Conservation (phyloP, 768 basidiomycete species). For the Pisolithus sp. region DNA sequence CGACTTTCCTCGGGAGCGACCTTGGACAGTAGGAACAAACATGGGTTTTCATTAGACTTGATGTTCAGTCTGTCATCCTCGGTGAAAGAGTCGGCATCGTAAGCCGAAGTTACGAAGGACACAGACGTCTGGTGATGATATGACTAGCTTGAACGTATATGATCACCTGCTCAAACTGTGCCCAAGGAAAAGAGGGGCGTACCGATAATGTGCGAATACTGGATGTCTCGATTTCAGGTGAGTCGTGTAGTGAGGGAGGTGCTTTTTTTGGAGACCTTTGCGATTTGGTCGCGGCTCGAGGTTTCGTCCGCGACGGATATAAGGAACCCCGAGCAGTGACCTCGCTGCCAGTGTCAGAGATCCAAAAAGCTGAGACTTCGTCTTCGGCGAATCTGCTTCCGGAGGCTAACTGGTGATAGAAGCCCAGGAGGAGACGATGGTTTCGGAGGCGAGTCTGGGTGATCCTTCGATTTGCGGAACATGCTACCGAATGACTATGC, state of each 20-base stretch:
- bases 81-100: slow-evolving; percentile 23
- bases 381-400: slow-evolving; percentile 27
- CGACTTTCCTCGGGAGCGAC: slow-evolving; percentile 17
- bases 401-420: slow-evolving; percentile 12
- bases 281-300: slow-evolving; percentile 8
- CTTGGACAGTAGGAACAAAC: slow-evolving; percentile 15
- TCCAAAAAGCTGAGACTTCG: slow-evolving; percentile 17
- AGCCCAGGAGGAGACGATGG: background rate
- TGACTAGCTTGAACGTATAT: slow-evolving; percentile 7
- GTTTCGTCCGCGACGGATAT: slow-evolving; percentile 1
- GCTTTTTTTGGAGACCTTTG: slow-evolving; percentile 14
- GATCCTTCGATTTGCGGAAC: background rate
- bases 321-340: slow-evolving; percentile 4
- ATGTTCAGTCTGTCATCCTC: slow-evolving; percentile 24
- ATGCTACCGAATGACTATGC: background rate
- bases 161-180: background rate
- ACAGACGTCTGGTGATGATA: slow-evolving; percentile 2
- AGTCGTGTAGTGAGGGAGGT: background rate
- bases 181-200: background rate
- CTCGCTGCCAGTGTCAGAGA: slow-evolving; percentile 22
- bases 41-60: slow-evolving; percentile 15
- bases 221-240: background rate
- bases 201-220: slow-evolving; percentile 13
- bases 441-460: background rate
- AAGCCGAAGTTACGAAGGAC: slow-evolving; percentile 20